These are phyloP conservation scores for Penicillium cinerascens DNA, from an alignment of 495 filamentous ascomycete species.

Conservation along the genomic window DNA sequence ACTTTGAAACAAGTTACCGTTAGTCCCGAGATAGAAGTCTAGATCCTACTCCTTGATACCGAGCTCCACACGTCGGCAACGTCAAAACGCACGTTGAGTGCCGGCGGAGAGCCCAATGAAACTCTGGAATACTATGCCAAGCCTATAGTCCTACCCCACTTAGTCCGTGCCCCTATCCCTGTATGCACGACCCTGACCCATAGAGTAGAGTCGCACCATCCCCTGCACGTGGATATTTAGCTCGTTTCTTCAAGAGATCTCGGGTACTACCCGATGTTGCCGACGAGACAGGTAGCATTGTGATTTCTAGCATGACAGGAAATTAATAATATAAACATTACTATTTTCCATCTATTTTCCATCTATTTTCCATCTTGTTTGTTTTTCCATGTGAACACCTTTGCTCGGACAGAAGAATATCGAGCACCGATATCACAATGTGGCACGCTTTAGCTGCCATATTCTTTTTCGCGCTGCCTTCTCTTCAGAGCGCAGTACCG, in stretches of 20 bases:
- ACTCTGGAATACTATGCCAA: neutral
- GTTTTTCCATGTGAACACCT: neutral
- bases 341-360: neutral
- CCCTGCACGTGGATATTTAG: neutral
- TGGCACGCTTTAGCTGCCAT: neutral
- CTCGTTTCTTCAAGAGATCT: neutral
- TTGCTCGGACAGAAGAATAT: neutral
- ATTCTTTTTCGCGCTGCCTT: neutral
- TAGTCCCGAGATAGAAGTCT: no score
- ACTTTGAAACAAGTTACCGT: no score
- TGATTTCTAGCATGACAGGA: no score
- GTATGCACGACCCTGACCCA: neutral
- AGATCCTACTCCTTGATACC: no score
- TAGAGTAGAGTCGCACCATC: neutral
- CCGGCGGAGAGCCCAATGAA: no score
- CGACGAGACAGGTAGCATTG: no score
- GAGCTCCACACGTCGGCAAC: no score
- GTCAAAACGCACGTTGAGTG: no score
- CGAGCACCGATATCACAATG: neutral
- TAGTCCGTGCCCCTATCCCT: no score
- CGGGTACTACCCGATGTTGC: neutral
- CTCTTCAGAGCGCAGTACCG: neutral
- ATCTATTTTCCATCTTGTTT: no score
- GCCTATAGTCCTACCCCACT: neutral
- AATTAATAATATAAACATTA: neutral